phyloP scores from a whole-genome alignment of 2,329 filamentous ascomycete species.

The Cladosporium sp. region DNA sequence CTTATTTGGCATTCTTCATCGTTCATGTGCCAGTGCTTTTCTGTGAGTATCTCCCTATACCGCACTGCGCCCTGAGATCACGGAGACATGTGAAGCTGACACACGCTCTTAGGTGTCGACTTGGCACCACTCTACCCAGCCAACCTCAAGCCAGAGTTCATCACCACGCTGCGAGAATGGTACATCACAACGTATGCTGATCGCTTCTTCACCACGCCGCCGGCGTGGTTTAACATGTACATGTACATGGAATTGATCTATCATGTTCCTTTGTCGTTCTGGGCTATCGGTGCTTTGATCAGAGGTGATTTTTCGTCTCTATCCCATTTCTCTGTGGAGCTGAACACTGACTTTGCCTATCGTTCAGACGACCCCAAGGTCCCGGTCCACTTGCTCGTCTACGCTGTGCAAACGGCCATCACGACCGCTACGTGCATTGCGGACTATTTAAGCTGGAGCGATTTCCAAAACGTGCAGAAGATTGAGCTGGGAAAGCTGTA shows the following conservation, averaged over 20 bases:
- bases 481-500: conserved; percentile 50
- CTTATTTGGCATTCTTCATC: conserved; percentile 58
- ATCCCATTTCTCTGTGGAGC: neutral
- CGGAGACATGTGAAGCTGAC: neutral
- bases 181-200: conserved; percentile 61
- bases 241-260: conserved; percentile 57
- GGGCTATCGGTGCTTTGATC: conserved; percentile 54
- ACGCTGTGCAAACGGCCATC: conserved; percentile 55
- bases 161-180: conserved; percentile 49
- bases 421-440: conserved; percentile 61
- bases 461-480: conserved; percentile 44
- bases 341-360: neutral
- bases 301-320: conserved; percentile 36
- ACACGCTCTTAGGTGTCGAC: conserved; percentile 51
- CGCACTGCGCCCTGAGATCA: neutral
- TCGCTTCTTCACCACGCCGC: conserved; percentile 58
- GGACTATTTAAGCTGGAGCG: conserved; percentile 56
- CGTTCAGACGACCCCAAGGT: conserved; percentile 51
- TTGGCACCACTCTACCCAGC: conserved; percentile 56
- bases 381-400: conserved; percentile 58
- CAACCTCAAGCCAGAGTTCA: conserved; percentile 46
- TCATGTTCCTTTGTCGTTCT: conserved; percentile 58
- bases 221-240: conserved; percentile 57
- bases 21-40: conserved; percentile 61
- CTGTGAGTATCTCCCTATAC: conserved; percentile 38